A percentile compares a stretch with the other conserved stretches of the same genome.
Evolutionary conservation across 768 basidiomycete genomes (phyloP).

Genomic region (Udeniomyces megalosporus): DNA sequence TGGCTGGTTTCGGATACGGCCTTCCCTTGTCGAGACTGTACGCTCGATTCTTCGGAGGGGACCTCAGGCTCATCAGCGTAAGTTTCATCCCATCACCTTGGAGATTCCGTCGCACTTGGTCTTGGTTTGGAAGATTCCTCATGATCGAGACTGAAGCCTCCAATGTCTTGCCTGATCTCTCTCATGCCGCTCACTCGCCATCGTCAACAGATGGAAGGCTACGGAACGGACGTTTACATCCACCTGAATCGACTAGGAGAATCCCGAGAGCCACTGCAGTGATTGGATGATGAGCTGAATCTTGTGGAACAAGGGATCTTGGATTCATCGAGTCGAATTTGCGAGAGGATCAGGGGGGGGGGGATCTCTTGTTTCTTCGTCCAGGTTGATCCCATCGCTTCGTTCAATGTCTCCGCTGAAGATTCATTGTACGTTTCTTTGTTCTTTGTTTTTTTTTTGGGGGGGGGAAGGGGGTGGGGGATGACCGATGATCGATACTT

Average conservation of each 20-base stretch:
- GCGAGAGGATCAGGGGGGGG: not conserved
- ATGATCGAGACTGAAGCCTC: not conserved
- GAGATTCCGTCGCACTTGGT: not conserved
- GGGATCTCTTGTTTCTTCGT: not conserved
- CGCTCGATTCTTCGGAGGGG: conserved; percentile 79
- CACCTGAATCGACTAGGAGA: conserved; percentile 74
- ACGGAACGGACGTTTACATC: conserved; percentile 46
- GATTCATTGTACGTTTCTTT: not conserved
- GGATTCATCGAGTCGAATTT: not conserved
- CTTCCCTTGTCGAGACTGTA: conserved; percentile 85
- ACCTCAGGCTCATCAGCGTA: conserved; percentile 56
- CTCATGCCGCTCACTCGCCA: conserved; percentile 51
- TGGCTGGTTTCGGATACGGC: conserved; percentile 86
- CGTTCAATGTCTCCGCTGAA: not conserved
- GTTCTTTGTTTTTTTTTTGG: not conserved
- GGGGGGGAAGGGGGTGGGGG: not conserved
- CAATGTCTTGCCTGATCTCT: conserved; percentile 34
- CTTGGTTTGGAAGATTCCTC: too few species aligned
- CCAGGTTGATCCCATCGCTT: not conserved
- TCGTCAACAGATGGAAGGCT: conserved; percentile 72
- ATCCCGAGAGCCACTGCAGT: conserved; percentile 51
- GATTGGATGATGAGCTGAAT: not conserved
- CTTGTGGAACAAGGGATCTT: too few species aligned
- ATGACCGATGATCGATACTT: not conserved
- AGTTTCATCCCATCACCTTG: not conserved